Evolutionary conservation across 768 basidiomycete genomes (phyloP).

Genomic region (Leccinellum luteum): DNA sequence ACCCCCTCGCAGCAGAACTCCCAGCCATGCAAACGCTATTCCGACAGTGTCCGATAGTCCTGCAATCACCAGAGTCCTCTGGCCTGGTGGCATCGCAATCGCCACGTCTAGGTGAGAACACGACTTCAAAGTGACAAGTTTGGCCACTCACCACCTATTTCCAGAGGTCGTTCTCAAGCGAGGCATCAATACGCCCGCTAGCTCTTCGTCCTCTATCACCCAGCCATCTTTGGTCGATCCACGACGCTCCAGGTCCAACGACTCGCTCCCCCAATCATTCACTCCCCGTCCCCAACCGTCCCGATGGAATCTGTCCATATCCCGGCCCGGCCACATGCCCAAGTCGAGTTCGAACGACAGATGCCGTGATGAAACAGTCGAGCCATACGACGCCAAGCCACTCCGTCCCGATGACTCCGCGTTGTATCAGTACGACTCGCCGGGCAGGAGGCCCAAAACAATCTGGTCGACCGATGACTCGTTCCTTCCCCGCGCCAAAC

Average conservation of each 20-base stretch:
- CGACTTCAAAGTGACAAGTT: background rate
- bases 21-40: background rate
- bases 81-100: background rate
- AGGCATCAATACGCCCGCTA: background rate
- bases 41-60: background rate
- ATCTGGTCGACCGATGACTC: constrained; percentile 18
- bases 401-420: background rate
- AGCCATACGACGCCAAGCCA: background rate
- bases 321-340: background rate
- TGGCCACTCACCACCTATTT: constrained; percentile 1
- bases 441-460: background rate
- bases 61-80: background rate
- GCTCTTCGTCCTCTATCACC: background rate
- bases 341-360: background rate
- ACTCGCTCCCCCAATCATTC: background rate
- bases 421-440: background rate
- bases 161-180: background rate
- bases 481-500: constrained; percentile 22
- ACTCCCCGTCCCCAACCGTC: background rate
- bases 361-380: background rate
- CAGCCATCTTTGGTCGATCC: background rate
- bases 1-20: background rate
- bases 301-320: background rate
- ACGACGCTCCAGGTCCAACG: background rate
- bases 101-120: constrained; percentile 8